Conservation (phyloP, 352 stramenopile species). For the Chrysophaeum taylorii region DNA sequence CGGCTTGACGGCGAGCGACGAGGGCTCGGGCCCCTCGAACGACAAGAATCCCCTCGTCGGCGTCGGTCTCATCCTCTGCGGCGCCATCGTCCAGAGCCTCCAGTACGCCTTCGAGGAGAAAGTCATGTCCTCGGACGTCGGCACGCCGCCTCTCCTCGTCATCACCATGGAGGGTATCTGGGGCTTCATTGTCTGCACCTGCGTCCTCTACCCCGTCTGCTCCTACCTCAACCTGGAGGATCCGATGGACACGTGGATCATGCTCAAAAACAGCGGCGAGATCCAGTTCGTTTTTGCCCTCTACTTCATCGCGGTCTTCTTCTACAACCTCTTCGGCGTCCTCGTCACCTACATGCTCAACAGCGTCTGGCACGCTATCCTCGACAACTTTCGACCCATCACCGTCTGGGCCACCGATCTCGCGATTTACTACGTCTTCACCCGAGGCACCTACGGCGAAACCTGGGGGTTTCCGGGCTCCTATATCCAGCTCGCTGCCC, state of each 20-base stretch:
- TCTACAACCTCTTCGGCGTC: conserved; percentile 92
- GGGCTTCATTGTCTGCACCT: conserved; percentile 78
- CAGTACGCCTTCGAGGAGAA: conserved; percentile 97
- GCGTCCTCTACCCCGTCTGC: conserved; percentile 82
- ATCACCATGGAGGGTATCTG: conserved; percentile 93
- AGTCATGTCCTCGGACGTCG: conserved; percentile 79
- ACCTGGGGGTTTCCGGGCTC: conserved; percentile 76
- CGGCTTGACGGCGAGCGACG: conserved; percentile 69
- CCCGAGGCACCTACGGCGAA: conserved; percentile 74
- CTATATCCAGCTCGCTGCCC: conserved; percentile 82
- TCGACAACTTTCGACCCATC: conserved; percentile 93
- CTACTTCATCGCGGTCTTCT: conserved; percentile 81
- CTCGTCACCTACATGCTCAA: conserved; percentile 89
- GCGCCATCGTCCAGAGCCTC: conserved; percentile 80
- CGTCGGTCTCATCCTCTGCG: conserved; percentile 81
- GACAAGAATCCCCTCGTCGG: conserved; percentile 70
- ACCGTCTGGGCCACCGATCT: conserved; percentile 87
- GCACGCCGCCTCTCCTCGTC: conserved; percentile 73
- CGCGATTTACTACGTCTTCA: conserved; percentile 89
- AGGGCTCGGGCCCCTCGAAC: conserved; percentile 49
- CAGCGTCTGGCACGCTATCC: conserved; percentile 92
- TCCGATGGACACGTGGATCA: conserved; percentile 52
- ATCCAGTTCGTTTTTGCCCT: conserved; percentile 57
- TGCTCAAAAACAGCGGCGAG: conserved; percentile 42
- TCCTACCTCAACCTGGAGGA: conserved; percentile 71